A percentile compares a stretch with the other conserved stretches of the same genome.
These are phyloP conservation scores for Fraxinus baroniana DNA, from an alignment of 305 asterid species.

Conservation along the genomic window DNA sequence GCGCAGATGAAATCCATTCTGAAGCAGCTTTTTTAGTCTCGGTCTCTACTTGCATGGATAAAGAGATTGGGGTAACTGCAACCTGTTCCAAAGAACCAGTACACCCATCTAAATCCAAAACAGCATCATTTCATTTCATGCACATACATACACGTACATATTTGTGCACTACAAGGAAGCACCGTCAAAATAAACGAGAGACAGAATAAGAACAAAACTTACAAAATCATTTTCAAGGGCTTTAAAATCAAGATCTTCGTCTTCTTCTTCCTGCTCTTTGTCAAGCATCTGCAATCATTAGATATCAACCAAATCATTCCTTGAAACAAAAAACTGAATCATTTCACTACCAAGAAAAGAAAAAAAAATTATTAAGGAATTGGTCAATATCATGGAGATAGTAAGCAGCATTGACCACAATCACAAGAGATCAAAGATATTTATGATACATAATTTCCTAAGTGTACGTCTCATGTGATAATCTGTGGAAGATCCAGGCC, in stretches of 20 bases:
- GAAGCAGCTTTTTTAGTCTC: constrained; percentile 56
- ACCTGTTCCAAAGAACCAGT: constrained; percentile 48
- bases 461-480: not conserved
- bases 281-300: constrained; percentile 57
- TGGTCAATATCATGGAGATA: not conserved
- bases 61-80: constrained; percentile 64
- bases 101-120: not conserved
- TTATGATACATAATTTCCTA: not conserved
- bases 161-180: not conserved
- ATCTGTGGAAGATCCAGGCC: not conserved
- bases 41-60: constrained; percentile 44
- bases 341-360: not conserved
- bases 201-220: constrained; percentile 31
- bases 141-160: not conserved
- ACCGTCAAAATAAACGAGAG: not conserved
- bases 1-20: constrained; percentile 72
- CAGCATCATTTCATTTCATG: not conserved
- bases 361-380: not conserved
- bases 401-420: not conserved
- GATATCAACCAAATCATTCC: constrained; percentile 16
- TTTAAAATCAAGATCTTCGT: constrained; percentile 77
- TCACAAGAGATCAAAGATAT: not conserved
- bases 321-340: constrained; percentile 1
- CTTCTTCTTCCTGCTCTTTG: constrained; percentile 67
- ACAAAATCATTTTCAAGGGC: constrained; percentile 88